phyloP scores from a whole-genome alignment of 495 filamentous ascomycete species.

The Lophiotrema nucula region DNA sequence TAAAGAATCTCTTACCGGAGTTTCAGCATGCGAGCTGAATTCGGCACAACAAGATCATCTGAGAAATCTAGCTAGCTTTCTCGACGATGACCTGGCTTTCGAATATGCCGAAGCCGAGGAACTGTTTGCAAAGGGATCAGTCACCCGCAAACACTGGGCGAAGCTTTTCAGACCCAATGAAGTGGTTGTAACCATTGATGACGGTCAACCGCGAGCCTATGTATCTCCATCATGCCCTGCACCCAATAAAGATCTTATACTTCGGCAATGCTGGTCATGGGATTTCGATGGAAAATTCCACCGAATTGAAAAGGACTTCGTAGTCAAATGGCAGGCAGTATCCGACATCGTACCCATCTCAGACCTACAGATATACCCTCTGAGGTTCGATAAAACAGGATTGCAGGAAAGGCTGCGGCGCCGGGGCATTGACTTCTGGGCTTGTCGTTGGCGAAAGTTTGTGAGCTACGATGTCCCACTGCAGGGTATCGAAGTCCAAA shows the following conservation, averaged over 20 bases:
- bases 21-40: too few species aligned
- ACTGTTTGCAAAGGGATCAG: background rate
- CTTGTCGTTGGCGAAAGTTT: background rate
- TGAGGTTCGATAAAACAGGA: background rate
- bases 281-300: background rate
- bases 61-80: too few species aligned
- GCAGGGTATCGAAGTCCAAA: background rate
- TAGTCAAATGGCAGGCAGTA: background rate
- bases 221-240: background rate
- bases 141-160: background rate
- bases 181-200: background rate
- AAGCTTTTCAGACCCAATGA: background rate
- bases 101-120: background rate
- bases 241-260: background rate
- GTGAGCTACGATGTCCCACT: background rate
- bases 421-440: background rate
- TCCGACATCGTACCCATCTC: background rate
- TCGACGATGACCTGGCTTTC: too few species aligned
- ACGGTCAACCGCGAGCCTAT: background rate
- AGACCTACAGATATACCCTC: background rate
- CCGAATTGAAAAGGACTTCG: background rate
- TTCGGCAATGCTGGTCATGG: background rate
- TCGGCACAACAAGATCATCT: too few species aligned
- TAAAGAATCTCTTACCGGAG: too few species aligned
- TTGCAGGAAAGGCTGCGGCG: background rate